Evolutionary conservation across 2,329 filamentous ascomycete genomes (phyloP).

Genomic region (Penicillium sp.): DNA sequence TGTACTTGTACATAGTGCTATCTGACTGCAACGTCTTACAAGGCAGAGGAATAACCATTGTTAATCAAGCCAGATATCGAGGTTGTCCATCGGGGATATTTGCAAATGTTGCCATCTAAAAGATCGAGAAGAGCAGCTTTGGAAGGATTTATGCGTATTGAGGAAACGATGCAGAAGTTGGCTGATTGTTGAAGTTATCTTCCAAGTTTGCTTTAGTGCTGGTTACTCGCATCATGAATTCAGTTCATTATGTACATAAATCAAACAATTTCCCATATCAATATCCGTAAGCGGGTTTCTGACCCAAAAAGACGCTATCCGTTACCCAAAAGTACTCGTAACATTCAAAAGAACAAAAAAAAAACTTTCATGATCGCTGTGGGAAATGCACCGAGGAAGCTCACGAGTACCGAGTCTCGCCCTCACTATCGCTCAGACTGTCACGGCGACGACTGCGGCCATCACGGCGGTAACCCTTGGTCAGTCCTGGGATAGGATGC

Average conservation of each 20-base stretch:
- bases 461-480: slow-evolving; percentile 44
- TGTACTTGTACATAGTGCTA: too few species aligned
- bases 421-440: slow-evolving; percentile 57
- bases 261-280: slow-evolving; percentile 7
- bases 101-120: too few species aligned
- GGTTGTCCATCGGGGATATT: too few species aligned
- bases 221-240: slow-evolving; percentile 1
- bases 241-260: slow-evolving; percentile 13
- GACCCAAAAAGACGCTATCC: slow-evolving; percentile 3
- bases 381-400: background rate
- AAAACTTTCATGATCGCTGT: background rate
- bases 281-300: slow-evolving; percentile 4
- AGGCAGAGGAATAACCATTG: too few species aligned
- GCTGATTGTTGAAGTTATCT: too few species aligned
- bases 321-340: slow-evolving; percentile 1
- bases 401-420: slow-evolving; percentile 34
- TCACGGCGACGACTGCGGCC: slow-evolving; percentile 49
- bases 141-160: too few species aligned
- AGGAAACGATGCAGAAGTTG: too few species aligned
- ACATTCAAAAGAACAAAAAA: slow-evolving; percentile 2
- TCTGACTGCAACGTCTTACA: too few species aligned
- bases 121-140: too few species aligned
- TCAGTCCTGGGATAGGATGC: slow-evolving; percentile 58
- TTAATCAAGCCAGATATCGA: too few species aligned
- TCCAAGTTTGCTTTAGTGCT: too few species aligned